Conservation (phyloP, 2,329 filamentous ascomycete species). For the Coleophoma crateriformis region DNA sequence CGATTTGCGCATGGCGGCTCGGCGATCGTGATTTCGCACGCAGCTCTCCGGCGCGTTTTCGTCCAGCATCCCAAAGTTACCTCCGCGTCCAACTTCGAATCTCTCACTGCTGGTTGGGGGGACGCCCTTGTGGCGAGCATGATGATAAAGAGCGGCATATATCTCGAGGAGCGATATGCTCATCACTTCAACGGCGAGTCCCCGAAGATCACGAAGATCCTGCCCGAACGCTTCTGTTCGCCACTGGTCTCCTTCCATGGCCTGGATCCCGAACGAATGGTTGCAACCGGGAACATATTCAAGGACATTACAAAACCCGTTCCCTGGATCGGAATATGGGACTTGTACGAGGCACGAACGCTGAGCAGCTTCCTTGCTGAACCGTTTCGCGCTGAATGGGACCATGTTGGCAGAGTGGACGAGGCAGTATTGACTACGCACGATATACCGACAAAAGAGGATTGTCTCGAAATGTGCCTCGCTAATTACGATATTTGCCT, state of each 20-base stretch:
- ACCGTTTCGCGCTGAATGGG: constrained; percentile 33
- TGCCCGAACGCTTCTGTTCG: constrained; percentile 41
- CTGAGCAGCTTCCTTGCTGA: constrained; percentile 31
- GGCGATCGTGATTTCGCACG: constrained; percentile 45
- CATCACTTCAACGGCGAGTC: constrained; percentile 51
- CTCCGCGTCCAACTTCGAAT: constrained; percentile 37
- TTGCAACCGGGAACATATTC: not conserved
- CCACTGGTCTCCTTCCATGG: constrained; percentile 7
- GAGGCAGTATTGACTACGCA: constrained; percentile 33
- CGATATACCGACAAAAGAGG: constrained; percentile 32
- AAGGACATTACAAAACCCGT: not conserved
- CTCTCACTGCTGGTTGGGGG: constrained; percentile 46
- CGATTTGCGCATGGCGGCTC: constrained; percentile 54
- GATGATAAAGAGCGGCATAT: constrained; percentile 46
- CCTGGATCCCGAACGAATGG: constrained; percentile 2
- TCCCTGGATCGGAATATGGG: constrained; percentile 32
- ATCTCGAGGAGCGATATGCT: constrained; percentile 48
- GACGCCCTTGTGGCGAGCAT: constrained; percentile 49
- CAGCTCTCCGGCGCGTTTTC: constrained; percentile 42
- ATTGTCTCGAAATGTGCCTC: constrained; percentile 38
- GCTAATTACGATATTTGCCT: constrained; percentile 35
- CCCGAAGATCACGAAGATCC: constrained; percentile 42
- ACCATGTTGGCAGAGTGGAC: constrained; percentile 46
- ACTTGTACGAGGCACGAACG: constrained; percentile 37
- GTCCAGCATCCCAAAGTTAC: constrained; percentile 34